phyloP scores from a whole-genome alignment of 345 rosid genomes.

The Arabis alpina region DNA sequence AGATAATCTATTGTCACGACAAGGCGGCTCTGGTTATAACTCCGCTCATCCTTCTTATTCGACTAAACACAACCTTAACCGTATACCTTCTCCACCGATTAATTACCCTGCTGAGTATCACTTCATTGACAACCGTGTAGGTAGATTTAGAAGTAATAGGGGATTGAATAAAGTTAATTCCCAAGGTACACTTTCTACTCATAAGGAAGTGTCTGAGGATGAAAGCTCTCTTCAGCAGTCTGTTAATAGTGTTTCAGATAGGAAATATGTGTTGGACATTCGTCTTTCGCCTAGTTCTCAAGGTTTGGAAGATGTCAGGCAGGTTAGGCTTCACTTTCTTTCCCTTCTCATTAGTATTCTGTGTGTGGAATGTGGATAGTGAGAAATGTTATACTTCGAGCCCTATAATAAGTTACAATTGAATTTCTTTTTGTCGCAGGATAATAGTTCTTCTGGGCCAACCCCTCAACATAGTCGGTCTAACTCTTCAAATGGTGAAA shows the following conservation, averaged over 20 bases:
- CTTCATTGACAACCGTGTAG: conserved; percentile 23
- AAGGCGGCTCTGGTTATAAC: conserved; percentile 23
- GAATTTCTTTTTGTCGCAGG: conserved; percentile 45
- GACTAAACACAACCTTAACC: conserved; percentile 45
- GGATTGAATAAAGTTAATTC: conserved; percentile 40
- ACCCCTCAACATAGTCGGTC: conserved; percentile 52
- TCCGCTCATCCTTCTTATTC: conserved; percentile 42
- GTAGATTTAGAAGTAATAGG: conserved; percentile 47
- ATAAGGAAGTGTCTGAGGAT: conserved; percentile 65
- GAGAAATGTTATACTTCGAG: conserved; percentile 2
- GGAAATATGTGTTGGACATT: conserved; percentile 33
- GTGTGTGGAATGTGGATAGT: conserved; percentile 6
- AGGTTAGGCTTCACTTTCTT: conserved; percentile 41
- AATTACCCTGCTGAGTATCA: conserved; percentile 44
- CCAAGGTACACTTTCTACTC: conserved; percentile 57
- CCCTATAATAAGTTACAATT: conserved; percentile 4
- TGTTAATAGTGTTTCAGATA: conserved; percentile 31
- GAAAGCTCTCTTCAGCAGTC: conserved; percentile 45
- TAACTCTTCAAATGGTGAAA: conserved; percentile 48
- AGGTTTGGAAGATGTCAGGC: conserved; percentile 44
- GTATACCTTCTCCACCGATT: conserved; percentile 48
- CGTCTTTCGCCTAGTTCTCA: conserved; percentile 37
- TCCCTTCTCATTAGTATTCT: conserved; percentile 23
- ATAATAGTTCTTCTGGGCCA: conserved; percentile 42
- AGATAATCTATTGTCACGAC: conserved; percentile 48